These are phyloP conservation scores for Lactuca sativa DNA, from an alignment of 129 eudicot species.

Conservation along the genomic window DNA sequence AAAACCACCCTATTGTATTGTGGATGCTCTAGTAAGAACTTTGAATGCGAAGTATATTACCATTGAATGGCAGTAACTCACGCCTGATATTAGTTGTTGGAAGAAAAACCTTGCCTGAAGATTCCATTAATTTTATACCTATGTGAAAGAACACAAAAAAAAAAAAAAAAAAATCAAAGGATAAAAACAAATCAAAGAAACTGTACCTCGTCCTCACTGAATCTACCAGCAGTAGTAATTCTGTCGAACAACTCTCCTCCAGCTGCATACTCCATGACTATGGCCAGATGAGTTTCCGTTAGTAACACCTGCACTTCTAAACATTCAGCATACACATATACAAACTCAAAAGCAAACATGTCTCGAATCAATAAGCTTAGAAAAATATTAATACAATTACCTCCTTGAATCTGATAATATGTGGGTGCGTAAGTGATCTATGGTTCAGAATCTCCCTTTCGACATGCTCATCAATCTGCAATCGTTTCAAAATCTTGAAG, in stretches of 20 bases:
- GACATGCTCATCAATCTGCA: constrained; percentile 65
- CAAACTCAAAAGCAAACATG: background rate
- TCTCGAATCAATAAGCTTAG: background rate
- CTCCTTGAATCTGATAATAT: constrained; percentile 59
- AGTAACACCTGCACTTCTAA: constrained; percentile 43
- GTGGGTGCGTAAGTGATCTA: constrained; percentile 57
- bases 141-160: background rate
- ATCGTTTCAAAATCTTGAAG: constrained; percentile 5
- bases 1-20: no score
- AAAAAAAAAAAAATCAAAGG: background rate
- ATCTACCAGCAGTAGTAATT: constrained; percentile 64
- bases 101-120: constrained; percentile 69
- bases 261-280: constrained; percentile 67
- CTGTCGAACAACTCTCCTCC: constrained; percentile 72
- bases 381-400: constrained; percentile 16
- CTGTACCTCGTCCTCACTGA: constrained; percentile 72
- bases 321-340: background rate
- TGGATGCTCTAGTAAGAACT: background rate
- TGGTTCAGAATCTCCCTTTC: constrained; percentile 74
- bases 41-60: constrained; percentile 25
- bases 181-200: background rate
- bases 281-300: constrained; percentile 60
- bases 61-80: constrained; percentile 82
- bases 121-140: background rate
- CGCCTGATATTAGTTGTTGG: constrained; percentile 79